A percentile compares a stretch with the other conserved stretches of the same genome.
These are phyloP conservation scores for Zizania palustris DNA, from an alignment of 202 grass and related monocot genomes.

Conservation along the genomic window DNA sequence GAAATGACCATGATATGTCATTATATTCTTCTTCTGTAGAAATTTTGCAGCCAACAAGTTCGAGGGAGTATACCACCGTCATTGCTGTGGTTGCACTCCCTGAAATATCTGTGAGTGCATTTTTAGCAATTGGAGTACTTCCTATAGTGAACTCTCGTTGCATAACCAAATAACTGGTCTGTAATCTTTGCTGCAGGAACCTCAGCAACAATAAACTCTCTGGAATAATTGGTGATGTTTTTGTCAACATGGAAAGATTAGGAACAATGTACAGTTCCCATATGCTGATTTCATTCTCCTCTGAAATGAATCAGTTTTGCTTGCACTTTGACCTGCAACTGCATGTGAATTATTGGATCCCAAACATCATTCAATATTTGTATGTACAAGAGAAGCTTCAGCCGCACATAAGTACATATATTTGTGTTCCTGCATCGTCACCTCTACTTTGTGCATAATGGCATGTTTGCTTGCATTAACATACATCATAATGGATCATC, in stretches of 20 bases:
- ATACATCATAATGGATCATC: constrained; percentile 18
- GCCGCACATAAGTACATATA: neutral
- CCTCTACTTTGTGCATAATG: constrained; percentile 11
- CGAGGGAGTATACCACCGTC: constrained; percentile 67
- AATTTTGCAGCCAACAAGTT: constrained; percentile 78
- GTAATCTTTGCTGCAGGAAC: constrained; percentile 55
- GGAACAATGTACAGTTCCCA: constrained; percentile 61
- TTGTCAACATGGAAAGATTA: constrained; percentile 71
- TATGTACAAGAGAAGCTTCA: constrained; percentile 27
- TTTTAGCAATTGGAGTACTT: constrained; percentile 28
- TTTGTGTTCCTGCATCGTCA: neutral
- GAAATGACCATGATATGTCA: neutral
- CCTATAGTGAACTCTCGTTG: neutral
- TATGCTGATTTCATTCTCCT: constrained; percentile 5
- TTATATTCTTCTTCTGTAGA: constrained; percentile 42
- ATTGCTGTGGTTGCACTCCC: constrained; percentile 62
- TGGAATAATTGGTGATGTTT: constrained; percentile 76
- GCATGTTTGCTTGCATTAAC: constrained; percentile 15
- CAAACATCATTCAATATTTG: constrained; percentile 35
- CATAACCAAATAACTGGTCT: constrained; percentile 21
- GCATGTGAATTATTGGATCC: constrained; percentile 1
- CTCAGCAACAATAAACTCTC: constrained; percentile 77
- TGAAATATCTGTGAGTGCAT: constrained; percentile 77
- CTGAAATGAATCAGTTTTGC: constrained; percentile 31
- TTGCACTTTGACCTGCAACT: constrained; percentile 5